phyloP scores from a whole-genome alignment of 2,329 filamentous ascomycete species.

The Botryotinia narcissicola region DNA sequence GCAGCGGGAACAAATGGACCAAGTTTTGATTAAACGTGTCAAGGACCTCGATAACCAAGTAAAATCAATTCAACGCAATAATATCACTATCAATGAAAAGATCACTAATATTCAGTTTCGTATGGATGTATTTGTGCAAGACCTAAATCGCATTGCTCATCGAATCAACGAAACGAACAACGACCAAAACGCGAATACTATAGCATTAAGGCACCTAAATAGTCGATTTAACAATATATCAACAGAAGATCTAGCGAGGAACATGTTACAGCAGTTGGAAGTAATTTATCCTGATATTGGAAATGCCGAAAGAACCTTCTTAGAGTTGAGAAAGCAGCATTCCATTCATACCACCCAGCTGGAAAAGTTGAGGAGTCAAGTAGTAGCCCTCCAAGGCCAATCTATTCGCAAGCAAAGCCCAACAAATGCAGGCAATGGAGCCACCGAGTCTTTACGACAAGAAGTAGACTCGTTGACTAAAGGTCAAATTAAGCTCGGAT shows the following conservation, averaged over 20 bases:
- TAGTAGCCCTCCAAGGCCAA: not conserved
- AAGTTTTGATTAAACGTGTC: not conserved
- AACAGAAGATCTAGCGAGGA: conserved; percentile 7
- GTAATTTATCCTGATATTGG: conserved; percentile 11
- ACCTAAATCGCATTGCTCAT: not conserved
- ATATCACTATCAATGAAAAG: not conserved
- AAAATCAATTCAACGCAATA: too few species aligned
- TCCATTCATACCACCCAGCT: not conserved
- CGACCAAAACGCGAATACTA: conserved; percentile 1
- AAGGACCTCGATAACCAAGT: not conserved
- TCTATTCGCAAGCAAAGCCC: not conserved
- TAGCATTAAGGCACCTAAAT: conserved; percentile 8
- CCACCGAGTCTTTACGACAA: conserved; percentile 10
- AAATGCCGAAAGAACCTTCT: not conserved
- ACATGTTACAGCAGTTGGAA: conserved; percentile 18
- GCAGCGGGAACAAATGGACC: not conserved
- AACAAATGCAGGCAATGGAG: not conserved
- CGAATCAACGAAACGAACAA: not conserved
- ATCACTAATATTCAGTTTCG: not conserved
- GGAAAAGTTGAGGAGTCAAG: not conserved
- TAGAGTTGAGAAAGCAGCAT: not conserved
- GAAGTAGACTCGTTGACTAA: conserved; percentile 5
- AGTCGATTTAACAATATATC: conserved; percentile 12
- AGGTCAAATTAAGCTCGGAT: not conserved
- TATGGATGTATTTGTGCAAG: not conserved